Evolutionary conservation across 805 yeast species (phyloP), one percentile per base, ranked within the genome.

Genomic region (Cyberlindnera bimundalis): DNA sequence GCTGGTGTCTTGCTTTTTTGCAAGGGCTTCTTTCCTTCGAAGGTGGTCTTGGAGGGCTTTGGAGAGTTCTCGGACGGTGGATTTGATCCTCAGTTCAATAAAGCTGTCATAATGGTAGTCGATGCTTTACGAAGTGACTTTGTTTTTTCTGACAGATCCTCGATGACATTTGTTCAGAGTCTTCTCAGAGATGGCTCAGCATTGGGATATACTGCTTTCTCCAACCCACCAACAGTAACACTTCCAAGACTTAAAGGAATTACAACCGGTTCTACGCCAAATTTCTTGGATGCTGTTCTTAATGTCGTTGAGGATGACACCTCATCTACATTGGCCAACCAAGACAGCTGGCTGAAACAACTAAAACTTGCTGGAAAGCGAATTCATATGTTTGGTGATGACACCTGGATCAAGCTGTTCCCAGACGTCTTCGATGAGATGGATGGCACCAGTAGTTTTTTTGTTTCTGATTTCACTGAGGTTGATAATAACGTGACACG

Each of bases 141-240:
- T 59, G 62, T 89, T 62, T 91, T 76, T 55, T 73, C 84, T 2
- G 66, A 74, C 12, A 53, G 64, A 3, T 87, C 96, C 0, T 56
- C 74, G 8, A 86, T 93, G 84, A 30, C 55, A 0, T 78, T 75
- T 53, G 73, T 84, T 0, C 98, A 91, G 49, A 47, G 62, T 2
- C 62, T 90, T 42, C 65, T 91, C 8, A 71, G 75, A 38, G 50
- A 68, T 0, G 95, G 95, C 10, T 53, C 70, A 26, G 98, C 93
- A 0, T 55, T 90, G 36, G 96, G 96, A 0, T 90, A 79, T 60
- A 93, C 99, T 0, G 96, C 96, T 0, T 85, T 71, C 59, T 82
- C 96, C 1, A 84, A 85, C 48, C 98, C 99, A 2, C 99, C 99
- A 3, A 93, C 99, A 0, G 99, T 93, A 9, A 93, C 99, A 0